Conservation (phyloP, 768 basidiomycete species). For the Pleurotus sapidus region DNA sequence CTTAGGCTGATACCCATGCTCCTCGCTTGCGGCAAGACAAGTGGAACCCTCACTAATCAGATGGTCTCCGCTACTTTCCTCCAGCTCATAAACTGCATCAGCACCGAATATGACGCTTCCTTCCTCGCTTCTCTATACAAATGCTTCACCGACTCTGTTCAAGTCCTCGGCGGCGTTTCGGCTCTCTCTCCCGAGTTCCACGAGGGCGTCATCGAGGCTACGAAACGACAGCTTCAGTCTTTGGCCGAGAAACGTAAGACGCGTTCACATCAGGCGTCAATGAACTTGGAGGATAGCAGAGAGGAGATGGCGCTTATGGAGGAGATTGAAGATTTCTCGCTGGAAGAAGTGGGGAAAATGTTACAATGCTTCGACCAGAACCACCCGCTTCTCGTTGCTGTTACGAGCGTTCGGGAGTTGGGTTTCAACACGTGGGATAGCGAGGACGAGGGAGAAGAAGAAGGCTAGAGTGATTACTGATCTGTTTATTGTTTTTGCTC, state of each 20-base stretch:
- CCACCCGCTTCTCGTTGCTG: conserved; percentile 66
- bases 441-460: conserved; percentile 39
- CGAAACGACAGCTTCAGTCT: conserved; percentile 65
- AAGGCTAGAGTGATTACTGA: conserved; percentile 5
- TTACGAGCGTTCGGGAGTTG: conserved; percentile 70
- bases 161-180: conserved; percentile 53
- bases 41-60: conserved; percentile 58
- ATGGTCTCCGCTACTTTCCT: conserved; percentile 70
- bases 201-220: conserved; percentile 59
- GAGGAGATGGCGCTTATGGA: conserved; percentile 73
- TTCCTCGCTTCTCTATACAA: conserved; percentile 79
- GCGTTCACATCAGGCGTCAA: conserved; percentile 37
- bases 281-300: conserved; percentile 30
- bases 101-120: conserved; percentile 67
- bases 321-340: conserved; percentile 80
- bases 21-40: conserved; percentile 63
- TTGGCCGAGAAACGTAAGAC: conserved; percentile 68
- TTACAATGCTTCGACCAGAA: conserved; percentile 50
- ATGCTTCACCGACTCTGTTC: conserved; percentile 59
- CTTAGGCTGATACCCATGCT: conserved; percentile 70
- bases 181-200: conserved; percentile 53
- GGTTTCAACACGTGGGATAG: conserved; percentile 51
- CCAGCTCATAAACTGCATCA: conserved; percentile 61
- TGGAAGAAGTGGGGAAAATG: conserved; percentile 78
- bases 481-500: no score